Evolutionary conservation across 2,329 filamentous ascomycete species (phyloP).

Genomic region (Lachnellula arida): DNA sequence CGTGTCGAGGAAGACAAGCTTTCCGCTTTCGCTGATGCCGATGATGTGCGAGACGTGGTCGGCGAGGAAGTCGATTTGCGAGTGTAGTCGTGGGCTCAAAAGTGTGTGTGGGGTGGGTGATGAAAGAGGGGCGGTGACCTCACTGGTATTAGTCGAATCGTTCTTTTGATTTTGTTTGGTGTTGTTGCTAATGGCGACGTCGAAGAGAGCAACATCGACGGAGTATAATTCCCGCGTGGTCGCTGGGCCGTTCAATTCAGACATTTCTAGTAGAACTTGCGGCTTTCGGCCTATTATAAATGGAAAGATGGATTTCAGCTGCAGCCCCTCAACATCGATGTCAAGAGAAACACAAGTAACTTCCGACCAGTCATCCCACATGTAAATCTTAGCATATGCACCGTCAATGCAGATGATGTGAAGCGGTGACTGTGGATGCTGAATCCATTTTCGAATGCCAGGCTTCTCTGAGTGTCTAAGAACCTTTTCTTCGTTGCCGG

Average conservation of each 20-base stretch:
- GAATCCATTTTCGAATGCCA: slow-evolving; percentile 23
- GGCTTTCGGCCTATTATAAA: slow-evolving; percentile 10
- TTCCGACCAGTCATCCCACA: slow-evolving; percentile 31
- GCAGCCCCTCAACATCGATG: slow-evolving; percentile 9
- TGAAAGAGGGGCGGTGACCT: background rate
- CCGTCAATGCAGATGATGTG: slow-evolving; percentile 31
- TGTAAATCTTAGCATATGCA: slow-evolving; percentile 22
- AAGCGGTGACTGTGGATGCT: slow-evolving; percentile 21
- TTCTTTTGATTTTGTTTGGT: slow-evolving; percentile 1
- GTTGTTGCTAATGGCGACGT: slow-evolving; percentile 6
- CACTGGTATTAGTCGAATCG: background rate
- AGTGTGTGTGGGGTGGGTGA: background rate
- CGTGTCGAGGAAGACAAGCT: slow-evolving; percentile 28
- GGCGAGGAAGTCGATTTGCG: slow-evolving; percentile 14
- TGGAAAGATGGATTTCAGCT: slow-evolving; percentile 23
- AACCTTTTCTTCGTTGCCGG: slow-evolving; percentile 23
- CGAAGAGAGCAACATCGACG: slow-evolving; percentile 16
- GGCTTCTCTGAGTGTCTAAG: slow-evolving; percentile 21
- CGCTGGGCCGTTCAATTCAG: slow-evolving; percentile 16
- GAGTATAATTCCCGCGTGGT: slow-evolving; percentile 11
- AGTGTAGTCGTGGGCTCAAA: slow-evolving; percentile 5
- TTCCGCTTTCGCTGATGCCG: slow-evolving; percentile 17
- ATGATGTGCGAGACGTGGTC: slow-evolving; percentile 21
- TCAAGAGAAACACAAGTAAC: slow-evolving; percentile 14
- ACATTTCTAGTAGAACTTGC: slow-evolving; percentile 23